Percentiles rank a stretch among this genome's conserved stretches.
Conservation (phyloP, 768 basidiomycete species). For the Tulasnella sp. region DNA sequence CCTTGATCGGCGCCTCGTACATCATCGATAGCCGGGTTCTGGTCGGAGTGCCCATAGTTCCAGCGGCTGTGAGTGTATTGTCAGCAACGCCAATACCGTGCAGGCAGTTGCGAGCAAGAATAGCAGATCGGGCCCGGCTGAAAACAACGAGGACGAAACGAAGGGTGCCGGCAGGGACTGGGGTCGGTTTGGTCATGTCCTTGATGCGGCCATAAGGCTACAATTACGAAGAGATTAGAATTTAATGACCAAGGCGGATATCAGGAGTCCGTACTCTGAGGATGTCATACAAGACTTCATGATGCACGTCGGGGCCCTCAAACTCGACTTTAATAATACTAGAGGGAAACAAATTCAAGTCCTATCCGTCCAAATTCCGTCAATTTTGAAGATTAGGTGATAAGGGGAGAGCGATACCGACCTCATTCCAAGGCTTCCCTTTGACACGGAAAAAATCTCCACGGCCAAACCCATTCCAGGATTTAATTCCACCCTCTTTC, state of each 20-base stretch:
- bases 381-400: not conserved
- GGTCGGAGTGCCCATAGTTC: slow-evolving; percentile 4
- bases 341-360: slow-evolving; percentile 75
- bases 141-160: slow-evolving; percentile 60
- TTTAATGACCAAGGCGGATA: slow-evolving; percentile 4
- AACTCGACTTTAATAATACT: slow-evolving; percentile 65
- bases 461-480: slow-evolving; percentile 44
- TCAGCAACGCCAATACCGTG: slow-evolving; percentile 43
- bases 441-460: slow-evolving; percentile 62
- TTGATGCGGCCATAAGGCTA: slow-evolving; percentile 77
- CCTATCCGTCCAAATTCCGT: slow-evolving; percentile 37
- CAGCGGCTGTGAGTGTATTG: slow-evolving; percentile 11
- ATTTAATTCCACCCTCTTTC: slow-evolving; percentile 47
- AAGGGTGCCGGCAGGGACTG: slow-evolving; percentile 53
- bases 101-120: slow-evolving; percentile 72
- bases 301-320: slow-evolving; percentile 78
- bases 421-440: slow-evolving; percentile 76
- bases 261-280: slow-evolving; percentile 72
- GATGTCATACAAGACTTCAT: slow-evolving; percentile 67
- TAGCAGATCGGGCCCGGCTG: slow-evolving; percentile 52
- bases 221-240: not conserved
- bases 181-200: slow-evolving; percentile 49
- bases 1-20: slow-evolving; percentile 54
- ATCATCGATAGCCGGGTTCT: slow-evolving; percentile 41
- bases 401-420: slow-evolving; percentile 24